Evolutionary conservation across 148 eudicot species (phyloP).

Genomic region (Rhododendron vialii): DNA sequence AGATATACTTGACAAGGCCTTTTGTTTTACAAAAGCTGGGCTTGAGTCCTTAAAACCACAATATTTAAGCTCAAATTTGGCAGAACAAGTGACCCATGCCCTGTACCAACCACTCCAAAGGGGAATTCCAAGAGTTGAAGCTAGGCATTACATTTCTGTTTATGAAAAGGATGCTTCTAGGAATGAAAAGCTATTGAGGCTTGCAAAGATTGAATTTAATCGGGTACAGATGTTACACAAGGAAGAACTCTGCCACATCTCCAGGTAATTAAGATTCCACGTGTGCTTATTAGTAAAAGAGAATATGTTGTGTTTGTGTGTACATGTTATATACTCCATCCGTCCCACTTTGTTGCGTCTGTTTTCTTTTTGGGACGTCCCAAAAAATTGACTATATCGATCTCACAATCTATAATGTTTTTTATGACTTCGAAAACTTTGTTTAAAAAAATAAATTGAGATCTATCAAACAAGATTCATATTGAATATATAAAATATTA

Average conservation of each 20-base stretch:
- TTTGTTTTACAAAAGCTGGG: slow-evolving; percentile 16
- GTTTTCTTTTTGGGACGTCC: no score
- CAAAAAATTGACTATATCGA: no score
- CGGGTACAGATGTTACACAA: slow-evolving; percentile 24
- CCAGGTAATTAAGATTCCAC: slow-evolving; percentile 10
- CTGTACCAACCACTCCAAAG: slow-evolving; percentile 21
- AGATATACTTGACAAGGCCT: slow-evolving; percentile 32
- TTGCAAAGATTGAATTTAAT: slow-evolving; percentile 39
- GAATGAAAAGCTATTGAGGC: slow-evolving; percentile 19
- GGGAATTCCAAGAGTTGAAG: slow-evolving; percentile 28
- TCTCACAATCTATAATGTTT: no score
- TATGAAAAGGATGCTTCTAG: slow-evolving; percentile 22
- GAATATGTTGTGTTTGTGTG: no score
- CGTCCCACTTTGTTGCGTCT: no score
- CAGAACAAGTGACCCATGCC: slow-evolving; percentile 19
- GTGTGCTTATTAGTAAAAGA: no score
- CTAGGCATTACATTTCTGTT: slow-evolving; percentile 19
- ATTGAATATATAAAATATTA: no score
- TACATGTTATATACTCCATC: no score
- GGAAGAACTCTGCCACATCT: slow-evolving; percentile 1
- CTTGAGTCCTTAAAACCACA: slow-evolving; percentile 6
- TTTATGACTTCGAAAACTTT: no score
- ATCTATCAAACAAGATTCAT: no score
- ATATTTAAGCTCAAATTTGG: neutral
- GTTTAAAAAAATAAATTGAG: no score